Evolutionary conservation across 2,329 filamentous ascomycete species (phyloP), one percentile per base, ranked within the genome.

Genomic region (Thelonectria olida): DNA sequence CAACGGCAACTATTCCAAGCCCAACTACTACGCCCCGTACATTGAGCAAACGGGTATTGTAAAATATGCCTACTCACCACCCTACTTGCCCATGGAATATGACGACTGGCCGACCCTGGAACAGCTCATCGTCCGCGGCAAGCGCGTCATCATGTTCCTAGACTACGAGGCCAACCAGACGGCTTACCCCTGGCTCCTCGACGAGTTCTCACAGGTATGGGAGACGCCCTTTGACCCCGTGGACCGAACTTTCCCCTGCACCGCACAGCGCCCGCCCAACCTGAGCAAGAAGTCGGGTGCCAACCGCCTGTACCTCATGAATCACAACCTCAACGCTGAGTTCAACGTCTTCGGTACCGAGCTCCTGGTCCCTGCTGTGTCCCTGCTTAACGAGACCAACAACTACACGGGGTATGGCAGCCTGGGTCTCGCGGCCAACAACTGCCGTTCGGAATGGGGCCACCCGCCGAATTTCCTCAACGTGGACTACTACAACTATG

Each of bases 121-220:
- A 19, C 85, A 90, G 54, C 88, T 96, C 85, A 93, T 96, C 66
- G 74, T 93, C 9, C 79, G 74, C 19, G 85, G 87, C 59, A 88
- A 92, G 76, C 86, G 92, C 10, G 89, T 92, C 2, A 84, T 96
- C 64, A 84, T 96, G 76, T 93, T 96, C 78, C 85, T 96, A 79
- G 93, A 96, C 79, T 96, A 96, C 80, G 82, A 90, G 66, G 92
- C 93, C 66, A 89, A 97, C 75, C 91, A 96, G 77, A 86, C 83
- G 1, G 82, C 84, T 19, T 90, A 92, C 17, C 93, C 94, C 0
- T 97, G 92, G 87, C 85, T 97, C 41, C 82, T 97, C 39, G 92
- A 97, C 75, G 85, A 97, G 77, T 97, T 97, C 80, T 86, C 86
- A 6, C 91, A 97, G 73, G 85, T 96, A 79, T 97, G 92, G 92